Evolutionary conservation across 2,329 filamentous ascomycete species (phyloP), one percentile per base, ranked within the genome.

Genomic region (Aspergillus tanneri): DNA sequence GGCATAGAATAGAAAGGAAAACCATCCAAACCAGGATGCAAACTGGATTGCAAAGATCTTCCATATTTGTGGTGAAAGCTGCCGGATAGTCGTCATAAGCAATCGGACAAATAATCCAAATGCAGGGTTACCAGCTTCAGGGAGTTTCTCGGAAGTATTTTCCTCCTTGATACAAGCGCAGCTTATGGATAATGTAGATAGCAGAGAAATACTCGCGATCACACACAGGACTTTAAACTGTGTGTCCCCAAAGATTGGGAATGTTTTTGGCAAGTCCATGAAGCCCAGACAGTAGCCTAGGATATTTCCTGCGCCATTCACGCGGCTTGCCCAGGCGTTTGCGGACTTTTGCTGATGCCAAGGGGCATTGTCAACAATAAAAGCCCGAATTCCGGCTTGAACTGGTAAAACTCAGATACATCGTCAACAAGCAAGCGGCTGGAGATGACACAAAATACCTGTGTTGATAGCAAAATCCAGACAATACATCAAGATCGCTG

Each of bases 401-500:
- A 97, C 89, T 80, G 55, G 49, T 55, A 23, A n/a, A n/a, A n/a
- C n/a, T n/a, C 5, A 10, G 12, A 40, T 52, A 11, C 41, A 37
- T 58, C 23, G 49, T 11, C 14, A 18, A 25, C 16, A 9, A 8
- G 19, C 11, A 9, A n/a, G n/a, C 22, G 19, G 9, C 5, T 27
- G n/a, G 27, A 77, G 59, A 19, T 21, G 2, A 3, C 5, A 39
- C 11, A 11, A 39, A 54, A 24, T 72, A 87, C 85, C 86, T 47
- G 91, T 93, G 71, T 97, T 97, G 74, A 97, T 93, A 61, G 91
- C 84, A 68, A 97, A 93, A 68, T 97, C 92, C 42, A 97, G 79
- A 41, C 93, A 77, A 70, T 95, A 97, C 60, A 97, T 87, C 73
- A 90, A 86, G 23, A 90, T 65, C 5, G 96, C 90, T 7, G 92